These are phyloP conservation scores for Nakaseomyces bracarensis DNA, from an alignment of 1,139 yeast species.

Conservation along the genomic window DNA sequence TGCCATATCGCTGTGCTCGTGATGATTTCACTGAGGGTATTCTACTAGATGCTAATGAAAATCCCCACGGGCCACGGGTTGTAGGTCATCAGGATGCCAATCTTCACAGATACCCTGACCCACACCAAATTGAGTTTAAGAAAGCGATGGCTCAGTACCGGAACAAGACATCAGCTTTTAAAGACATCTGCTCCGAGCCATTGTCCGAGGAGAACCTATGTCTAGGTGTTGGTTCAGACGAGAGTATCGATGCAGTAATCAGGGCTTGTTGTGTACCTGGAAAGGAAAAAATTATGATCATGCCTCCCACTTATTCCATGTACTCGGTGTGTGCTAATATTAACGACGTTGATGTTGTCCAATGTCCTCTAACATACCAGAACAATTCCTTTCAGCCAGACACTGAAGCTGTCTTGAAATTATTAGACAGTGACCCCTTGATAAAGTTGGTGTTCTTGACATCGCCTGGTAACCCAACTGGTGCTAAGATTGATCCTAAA, in stretches of 20 bases:
- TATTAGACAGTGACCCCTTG: conserved; percentile 45
- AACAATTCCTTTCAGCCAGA: conserved; percentile 60
- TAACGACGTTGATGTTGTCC: conserved; percentile 72
- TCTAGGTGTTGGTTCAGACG: conserved; percentile 96
- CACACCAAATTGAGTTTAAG: conserved; percentile 81
- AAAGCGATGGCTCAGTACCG: conserved; percentile 63
- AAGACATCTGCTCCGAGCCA: conserved; percentile 21
- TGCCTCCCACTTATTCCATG: conserved; percentile 99
- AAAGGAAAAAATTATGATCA: conserved; percentile 66
- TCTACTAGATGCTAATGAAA: conserved; percentile 89
- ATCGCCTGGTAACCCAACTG: conserved; percentile 99
- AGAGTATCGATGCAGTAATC: conserved; percentile 80
- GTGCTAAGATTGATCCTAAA: conserved; percentile 45
- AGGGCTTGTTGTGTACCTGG: conserved; percentile 82
- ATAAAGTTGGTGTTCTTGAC: conserved; percentile 77
- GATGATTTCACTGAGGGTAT: conserved; percentile 86
- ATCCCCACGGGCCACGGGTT: conserved; percentile 84
- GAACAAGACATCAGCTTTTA: conserved; percentile 40
- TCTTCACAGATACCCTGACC: conserved; percentile 91
- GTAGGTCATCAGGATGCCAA: conserved; percentile 40
- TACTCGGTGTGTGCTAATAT: conserved; percentile 83
- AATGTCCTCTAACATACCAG: conserved; percentile 49
- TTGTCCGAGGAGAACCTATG: conserved; percentile 65
- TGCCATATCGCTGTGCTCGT: conserved; percentile 93
- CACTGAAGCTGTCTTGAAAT: conserved; percentile 45